Percentiles rank a stretch among this genome's conserved stretches.
These are phyloP conservation scores for Syzygium grande DNA, from an alignment of 345 rosid genomes.

Conservation along the genomic window DNA sequence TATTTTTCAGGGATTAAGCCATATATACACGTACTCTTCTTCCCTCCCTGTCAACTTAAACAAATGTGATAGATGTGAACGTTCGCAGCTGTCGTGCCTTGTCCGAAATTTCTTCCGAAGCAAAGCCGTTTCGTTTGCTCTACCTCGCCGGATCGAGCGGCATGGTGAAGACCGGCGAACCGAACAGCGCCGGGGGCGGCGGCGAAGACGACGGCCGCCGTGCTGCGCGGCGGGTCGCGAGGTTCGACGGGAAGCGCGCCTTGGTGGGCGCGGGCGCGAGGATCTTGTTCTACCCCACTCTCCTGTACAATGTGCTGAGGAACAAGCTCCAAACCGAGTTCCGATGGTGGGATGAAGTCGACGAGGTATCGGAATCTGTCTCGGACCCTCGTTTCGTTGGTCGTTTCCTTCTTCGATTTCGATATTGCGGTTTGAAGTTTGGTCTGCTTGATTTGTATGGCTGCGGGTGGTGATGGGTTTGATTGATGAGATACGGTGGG, in stretches of 20 bases:
- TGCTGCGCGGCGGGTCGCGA: neutral
- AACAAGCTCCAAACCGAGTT: constrained; percentile 58
- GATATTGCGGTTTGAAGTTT: neutral
- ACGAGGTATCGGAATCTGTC: constrained; percentile 26
- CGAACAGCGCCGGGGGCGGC: constrained; percentile 15
- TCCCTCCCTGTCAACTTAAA: neutral
- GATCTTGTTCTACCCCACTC: constrained; percentile 57
- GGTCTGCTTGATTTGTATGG: neutral
- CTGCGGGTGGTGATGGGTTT: neutral
- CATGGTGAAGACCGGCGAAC: constrained; percentile 37
- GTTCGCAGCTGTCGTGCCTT: neutral
- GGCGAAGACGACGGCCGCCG: constrained; percentile 2
- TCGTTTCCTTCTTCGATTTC: neutral
- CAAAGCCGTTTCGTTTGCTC: neutral
- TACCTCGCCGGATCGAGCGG: constrained; percentile 2
- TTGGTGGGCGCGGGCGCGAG: constrained; percentile 65
- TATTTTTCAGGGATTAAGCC: neutral
- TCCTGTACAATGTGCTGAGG: constrained; percentile 50
- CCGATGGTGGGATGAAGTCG: constrained; percentile 70
- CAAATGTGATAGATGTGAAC: neutral
- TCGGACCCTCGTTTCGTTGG: neutral
- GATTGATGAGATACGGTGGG: neutral
- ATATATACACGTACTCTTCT: neutral
- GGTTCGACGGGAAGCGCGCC: constrained; percentile 38
- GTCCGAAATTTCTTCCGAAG: neutral